Evolutionary conservation across 805 yeast genomes (phyloP), one percentile per base, ranked within the genome.

Genomic region (Saturnispora diversa): DNA sequence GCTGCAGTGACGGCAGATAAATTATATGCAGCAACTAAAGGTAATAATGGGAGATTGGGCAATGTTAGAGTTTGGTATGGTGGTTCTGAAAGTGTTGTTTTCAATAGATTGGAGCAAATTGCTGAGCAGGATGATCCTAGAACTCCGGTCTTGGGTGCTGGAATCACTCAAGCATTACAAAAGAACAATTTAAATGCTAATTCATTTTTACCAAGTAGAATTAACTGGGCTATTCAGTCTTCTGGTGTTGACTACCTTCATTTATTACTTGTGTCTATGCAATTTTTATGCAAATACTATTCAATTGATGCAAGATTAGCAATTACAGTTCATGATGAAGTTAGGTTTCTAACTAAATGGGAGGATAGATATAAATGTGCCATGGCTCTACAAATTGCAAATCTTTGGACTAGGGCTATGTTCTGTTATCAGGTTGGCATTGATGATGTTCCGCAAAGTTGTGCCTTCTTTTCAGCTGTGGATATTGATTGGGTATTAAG

Each of bases 211-310:
- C 92, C 98, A 0, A 86, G 96, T 2, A 64, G 99, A 52, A 80
- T 88, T 47, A 92, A 92, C 54, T 92, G 99, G 99, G 85, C 96
- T 1, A 92, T 92, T 55, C 99, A 92, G 59, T 85, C 96, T 17
- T 85, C 96, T 1, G 99, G 98, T 27, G 99, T 94, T 15, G 98
- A 92, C 58, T 92, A 94, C 54, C 66, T 92, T 39, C 99, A 92
- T 57, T 58, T 92, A 30, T 59, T 92, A 44, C 70, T 90, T 36
- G 74, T 86, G 4, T 75, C 95, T 0, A 88, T 94, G 97, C 84
- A 85, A 43, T 85, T 87, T 52, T 66, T 92, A 50, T 66, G 74
- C 30, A 69, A 74, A 29, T 71, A 68, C 45, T 90, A 77, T 59
- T 54, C 65, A 3, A 64, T 94, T 9, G 72, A 81, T 26, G 95